Conservation (phyloP, 495 filamentous ascomycete species). For the Xylaria nigripes region DNA sequence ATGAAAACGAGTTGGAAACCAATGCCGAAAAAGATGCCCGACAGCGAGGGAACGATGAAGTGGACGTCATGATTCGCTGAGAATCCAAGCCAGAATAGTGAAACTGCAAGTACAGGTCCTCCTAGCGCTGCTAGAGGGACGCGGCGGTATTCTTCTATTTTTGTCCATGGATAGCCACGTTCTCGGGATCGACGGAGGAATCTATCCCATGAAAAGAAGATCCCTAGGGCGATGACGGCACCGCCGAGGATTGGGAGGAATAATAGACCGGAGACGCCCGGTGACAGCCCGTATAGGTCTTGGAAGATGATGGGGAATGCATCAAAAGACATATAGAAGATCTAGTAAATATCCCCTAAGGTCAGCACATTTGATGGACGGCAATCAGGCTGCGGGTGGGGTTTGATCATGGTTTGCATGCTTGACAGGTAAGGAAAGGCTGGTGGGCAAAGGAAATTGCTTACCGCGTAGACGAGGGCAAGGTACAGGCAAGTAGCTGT, state of each 20-base stretch:
- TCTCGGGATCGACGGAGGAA: slow-evolving; percentile 19
- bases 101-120: slow-evolving; percentile 52
- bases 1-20: slow-evolving; percentile 60
- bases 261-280: slow-evolving; percentile 37
- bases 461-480: slow-evolving; percentile 51
- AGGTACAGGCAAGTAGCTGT: slow-evolving; percentile 60
- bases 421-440: neutral
- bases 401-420: neutral
- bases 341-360: slow-evolving; percentile 12
- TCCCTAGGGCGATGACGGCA: slow-evolving; percentile 36
- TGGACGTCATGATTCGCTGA: slow-evolving; percentile 47
- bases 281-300: slow-evolving; percentile 36
- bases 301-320: slow-evolving; percentile 59
- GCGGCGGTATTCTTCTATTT: slow-evolving; percentile 51
- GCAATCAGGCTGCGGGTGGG: neutral
- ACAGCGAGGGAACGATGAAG: slow-evolving; percentile 57
- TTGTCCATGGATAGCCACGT: slow-evolving; percentile 26
- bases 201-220: slow-evolving; percentile 45
- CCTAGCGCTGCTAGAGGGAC: slow-evolving; percentile 60
- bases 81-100: slow-evolving; percentile 70
- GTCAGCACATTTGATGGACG: neutral
- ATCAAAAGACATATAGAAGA: slow-evolving; percentile 71
- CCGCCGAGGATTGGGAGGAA: slow-evolving; percentile 43
- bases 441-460: neutral
- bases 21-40: slow-evolving; percentile 59